Percentiles rank a stretch among this genome's conserved stretches.
Evolutionary conservation across 2,329 filamentous ascomycete genomes (phyloP).

Genomic region (Monilinia fructicola): DNA sequence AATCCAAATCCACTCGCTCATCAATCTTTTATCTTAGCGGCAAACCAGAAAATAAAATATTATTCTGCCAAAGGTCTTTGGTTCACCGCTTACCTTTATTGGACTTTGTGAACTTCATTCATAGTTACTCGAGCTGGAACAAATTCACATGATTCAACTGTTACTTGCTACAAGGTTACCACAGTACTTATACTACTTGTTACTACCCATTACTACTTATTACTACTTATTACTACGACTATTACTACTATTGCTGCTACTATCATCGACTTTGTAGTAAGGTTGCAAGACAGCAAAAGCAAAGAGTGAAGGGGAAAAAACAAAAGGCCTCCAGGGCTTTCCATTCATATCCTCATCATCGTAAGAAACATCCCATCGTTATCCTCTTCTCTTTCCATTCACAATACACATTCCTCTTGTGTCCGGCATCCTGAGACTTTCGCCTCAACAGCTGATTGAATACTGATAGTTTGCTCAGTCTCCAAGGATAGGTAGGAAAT

Average conservation of each 20-base stretch:
- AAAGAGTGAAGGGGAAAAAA: not conserved
- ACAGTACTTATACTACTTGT: too few relatives aligned
- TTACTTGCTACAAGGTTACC: too few relatives aligned
- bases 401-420: not conserved
- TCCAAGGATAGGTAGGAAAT: slow-evolving; percentile 28
- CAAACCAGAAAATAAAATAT: not conserved
- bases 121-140: slow-evolving; percentile 5
- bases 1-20: too few relatives aligned
- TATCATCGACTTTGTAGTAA: not conserved
- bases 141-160: slow-evolving; percentile 1
- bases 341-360: not conserved
- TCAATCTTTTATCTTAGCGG: slow-evolving; percentile 24
- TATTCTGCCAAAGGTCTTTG: not conserved
- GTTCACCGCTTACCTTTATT: not conserved
- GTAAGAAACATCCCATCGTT: not conserved
- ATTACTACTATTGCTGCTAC: too few relatives aligned
- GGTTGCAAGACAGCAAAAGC: slow-evolving; percentile 3
- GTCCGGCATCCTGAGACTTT: not conserved
- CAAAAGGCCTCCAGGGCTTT: slow-evolving; percentile 3
- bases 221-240: not conserved
- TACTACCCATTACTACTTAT: too few relatives aligned
- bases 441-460: not conserved
- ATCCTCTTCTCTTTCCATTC: too few relatives aligned
- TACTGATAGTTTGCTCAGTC: slow-evolving; percentile 2
- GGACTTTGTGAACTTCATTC: not conserved